Evolutionary conservation across 441 rosid species (phyloP).

Genomic region (Jatropha podagrica): DNA sequence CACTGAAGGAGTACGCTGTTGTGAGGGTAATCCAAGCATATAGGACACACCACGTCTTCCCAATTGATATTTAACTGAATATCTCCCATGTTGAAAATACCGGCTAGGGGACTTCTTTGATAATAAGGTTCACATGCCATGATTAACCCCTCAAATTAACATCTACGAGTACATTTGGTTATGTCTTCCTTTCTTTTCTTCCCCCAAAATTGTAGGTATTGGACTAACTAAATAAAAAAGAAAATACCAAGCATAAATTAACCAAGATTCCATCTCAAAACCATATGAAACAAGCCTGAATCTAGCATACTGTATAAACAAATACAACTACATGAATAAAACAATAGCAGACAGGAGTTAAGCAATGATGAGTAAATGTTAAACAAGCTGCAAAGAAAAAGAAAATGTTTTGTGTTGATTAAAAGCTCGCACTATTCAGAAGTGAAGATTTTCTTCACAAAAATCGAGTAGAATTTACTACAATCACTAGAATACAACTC

Average conservation of each 20-base stretch:
- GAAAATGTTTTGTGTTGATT: neutral
- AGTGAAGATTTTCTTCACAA: neutral
- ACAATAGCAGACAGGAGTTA: constrained; percentile 5
- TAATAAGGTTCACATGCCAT: constrained; percentile 52
- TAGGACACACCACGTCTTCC: constrained; percentile 86
- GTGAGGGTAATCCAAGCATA: constrained; percentile 93
- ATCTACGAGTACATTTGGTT: constrained; percentile 26
- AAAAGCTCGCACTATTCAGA: neutral
- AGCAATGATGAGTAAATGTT: neutral
- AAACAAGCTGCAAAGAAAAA: neutral
- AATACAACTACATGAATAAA: constrained; percentile 26
- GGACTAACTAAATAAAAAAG: neutral
- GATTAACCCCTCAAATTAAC: constrained; percentile 21
- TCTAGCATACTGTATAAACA: constrained; percentile 15
- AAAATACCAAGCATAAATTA: constrained; percentile 17
- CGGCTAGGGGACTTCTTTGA: constrained; percentile 31
- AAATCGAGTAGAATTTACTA: neutral
- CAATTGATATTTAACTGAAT: constrained; percentile 52
- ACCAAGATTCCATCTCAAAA: constrained; percentile 21
- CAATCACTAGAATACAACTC: neutral
- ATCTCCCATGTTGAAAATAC: constrained; percentile 42
- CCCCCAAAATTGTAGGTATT: constrained; percentile 1
- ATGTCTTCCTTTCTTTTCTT: constrained; percentile 20
- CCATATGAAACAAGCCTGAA: constrained; percentile 21
- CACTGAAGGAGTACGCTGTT: constrained; percentile 88